These are phyloP conservation scores for Candida hungchunana DNA, from an alignment of 805 yeast species.

Conservation along the genomic window DNA sequence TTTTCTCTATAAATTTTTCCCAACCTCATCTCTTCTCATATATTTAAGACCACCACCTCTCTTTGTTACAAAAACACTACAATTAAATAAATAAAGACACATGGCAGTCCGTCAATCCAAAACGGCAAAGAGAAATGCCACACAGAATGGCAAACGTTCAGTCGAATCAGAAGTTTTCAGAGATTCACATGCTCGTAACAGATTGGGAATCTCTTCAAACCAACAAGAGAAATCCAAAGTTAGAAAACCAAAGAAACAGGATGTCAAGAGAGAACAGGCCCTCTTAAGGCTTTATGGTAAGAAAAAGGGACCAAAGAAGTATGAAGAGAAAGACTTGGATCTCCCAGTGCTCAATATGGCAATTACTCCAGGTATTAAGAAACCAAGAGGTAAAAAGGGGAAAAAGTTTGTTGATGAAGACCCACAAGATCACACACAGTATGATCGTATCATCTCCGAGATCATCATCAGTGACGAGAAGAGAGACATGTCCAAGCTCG, in stretches of 20 bases:
- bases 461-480: slow-evolving; percentile 81
- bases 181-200: slow-evolving; percentile 67
- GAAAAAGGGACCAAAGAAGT: slow-evolving; percentile 41
- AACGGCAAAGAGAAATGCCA: slow-evolving; percentile 50
- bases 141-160: slow-evolving; percentile 50
- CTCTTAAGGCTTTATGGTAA: slow-evolving; percentile 63
- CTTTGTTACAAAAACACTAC: too few relatives aligned
- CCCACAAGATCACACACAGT: slow-evolving; percentile 43
- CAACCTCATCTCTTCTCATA: too few relatives aligned
- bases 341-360: slow-evolving; percentile 81
- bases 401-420: slow-evolving; percentile 72
- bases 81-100: too few relatives aligned
- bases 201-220: slow-evolving; percentile 39
- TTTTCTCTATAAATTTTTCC: too few relatives aligned
- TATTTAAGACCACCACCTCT: too few relatives aligned
- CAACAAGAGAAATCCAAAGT: slow-evolving; percentile 52
- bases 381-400: slow-evolving; percentile 79
- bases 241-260: slow-evolving; percentile 43
- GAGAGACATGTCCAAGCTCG: slow-evolving; percentile 81
- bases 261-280: slow-evolving; percentile 63
- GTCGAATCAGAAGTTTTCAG: slow-evolving; percentile 63
- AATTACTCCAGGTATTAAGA: slow-evolving; percentile 78
- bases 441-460: slow-evolving; percentile 69
- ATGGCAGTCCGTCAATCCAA: slow-evolving; percentile 61
- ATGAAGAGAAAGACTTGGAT: slow-evolving; percentile 73